These are phyloP conservation scores for Melastoma candidum DNA, from an alignment of 441 rosid genomes.

Conservation along the genomic window DNA sequence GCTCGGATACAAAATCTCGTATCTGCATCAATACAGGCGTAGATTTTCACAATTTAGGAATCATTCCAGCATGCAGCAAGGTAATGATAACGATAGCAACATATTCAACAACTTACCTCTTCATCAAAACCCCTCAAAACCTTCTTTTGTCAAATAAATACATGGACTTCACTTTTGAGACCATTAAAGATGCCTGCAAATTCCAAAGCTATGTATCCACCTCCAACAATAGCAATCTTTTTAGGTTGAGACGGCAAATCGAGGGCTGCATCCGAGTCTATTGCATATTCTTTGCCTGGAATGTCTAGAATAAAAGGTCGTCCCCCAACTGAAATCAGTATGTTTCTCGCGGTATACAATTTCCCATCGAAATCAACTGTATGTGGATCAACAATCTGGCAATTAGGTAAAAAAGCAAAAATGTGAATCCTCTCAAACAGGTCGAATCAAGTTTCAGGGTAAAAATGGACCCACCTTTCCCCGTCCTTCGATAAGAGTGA, in stretches of 20 bases:
- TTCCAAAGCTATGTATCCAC: slow-evolving; percentile 87
- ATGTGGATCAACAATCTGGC: slow-evolving; percentile 71
- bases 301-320: slow-evolving; percentile 81
- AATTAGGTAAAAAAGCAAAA: neutral
- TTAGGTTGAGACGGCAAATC: slow-evolving; percentile 78
- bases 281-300: slow-evolving; percentile 69
- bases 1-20: slow-evolving; percentile 81
- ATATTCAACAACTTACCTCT: slow-evolving; percentile 38
- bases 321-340: slow-evolving; percentile 76
- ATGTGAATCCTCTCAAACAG: neutral
- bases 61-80: neutral
- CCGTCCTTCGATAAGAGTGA: slow-evolving; percentile 76
- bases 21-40: slow-evolving; percentile 29
- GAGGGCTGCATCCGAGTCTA: slow-evolving; percentile 88
- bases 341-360: slow-evolving; percentile 52
- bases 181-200: slow-evolving; percentile 89
- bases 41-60: neutral
- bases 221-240: slow-evolving; percentile 79
- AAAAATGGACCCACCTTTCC: slow-evolving; percentile 54
- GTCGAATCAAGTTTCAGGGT: neutral
- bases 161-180: slow-evolving; percentile 70
- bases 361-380: slow-evolving; percentile 80
- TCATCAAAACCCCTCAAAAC: slow-evolving; percentile 91
- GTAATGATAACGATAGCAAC: slow-evolving; percentile 4
- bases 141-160: slow-evolving; percentile 81